A percentile compares a stretch with the other conserved stretches of the same genome.
phyloP scores from a whole-genome alignment of 2,329 filamentous ascomycete species.

The Spiromastix sp. region DNA sequence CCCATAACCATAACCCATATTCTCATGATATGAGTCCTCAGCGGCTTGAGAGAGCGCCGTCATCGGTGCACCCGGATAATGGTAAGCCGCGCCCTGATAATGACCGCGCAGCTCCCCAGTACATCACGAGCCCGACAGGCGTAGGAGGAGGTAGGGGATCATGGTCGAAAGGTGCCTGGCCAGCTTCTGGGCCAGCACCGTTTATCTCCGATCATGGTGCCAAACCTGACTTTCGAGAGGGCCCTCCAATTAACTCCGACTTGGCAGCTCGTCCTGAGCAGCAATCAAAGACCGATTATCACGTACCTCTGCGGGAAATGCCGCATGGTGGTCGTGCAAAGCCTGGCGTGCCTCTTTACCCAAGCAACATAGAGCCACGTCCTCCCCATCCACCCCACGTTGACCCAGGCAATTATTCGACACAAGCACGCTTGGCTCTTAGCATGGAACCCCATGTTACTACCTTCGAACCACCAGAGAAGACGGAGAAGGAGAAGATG shows the following conservation, averaged over 20 bases:
- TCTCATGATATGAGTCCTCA: constrained; percentile 26
- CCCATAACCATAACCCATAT: constrained; percentile 21
- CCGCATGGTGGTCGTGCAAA: constrained; percentile 26
- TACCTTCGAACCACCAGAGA: constrained; percentile 32
- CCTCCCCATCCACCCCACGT: constrained; percentile 23
- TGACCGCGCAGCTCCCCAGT: constrained; percentile 26
- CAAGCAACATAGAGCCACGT: constrained; percentile 27
- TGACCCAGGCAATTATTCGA: constrained; percentile 32
- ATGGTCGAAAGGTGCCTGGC: constrained; percentile 33
- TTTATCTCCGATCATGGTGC: constrained; percentile 28
- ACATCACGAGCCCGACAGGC: constrained; percentile 31
- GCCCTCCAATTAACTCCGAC: constrained; percentile 25
- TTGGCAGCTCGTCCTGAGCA: constrained; percentile 28
- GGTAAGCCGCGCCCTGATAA: constrained; percentile 38
- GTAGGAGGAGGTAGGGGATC: constrained; percentile 23
- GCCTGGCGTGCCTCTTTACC: constrained; percentile 27
- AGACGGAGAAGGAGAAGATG: constrained; percentile 85
- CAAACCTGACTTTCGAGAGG: constrained; percentile 32
- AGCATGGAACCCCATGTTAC: constrained; percentile 32
- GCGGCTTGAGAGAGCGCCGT: constrained; percentile 26
- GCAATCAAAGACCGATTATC: constrained; percentile 27
- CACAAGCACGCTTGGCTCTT: constrained; percentile 33
- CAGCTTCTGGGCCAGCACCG: constrained; percentile 24
- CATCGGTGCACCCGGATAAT: constrained; percentile 30
- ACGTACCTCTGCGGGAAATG: constrained; percentile 30